Base-by-base conservation (phyloP, 805 yeast genomes). In the Sungouiozyma ichnusensis region DNA sequence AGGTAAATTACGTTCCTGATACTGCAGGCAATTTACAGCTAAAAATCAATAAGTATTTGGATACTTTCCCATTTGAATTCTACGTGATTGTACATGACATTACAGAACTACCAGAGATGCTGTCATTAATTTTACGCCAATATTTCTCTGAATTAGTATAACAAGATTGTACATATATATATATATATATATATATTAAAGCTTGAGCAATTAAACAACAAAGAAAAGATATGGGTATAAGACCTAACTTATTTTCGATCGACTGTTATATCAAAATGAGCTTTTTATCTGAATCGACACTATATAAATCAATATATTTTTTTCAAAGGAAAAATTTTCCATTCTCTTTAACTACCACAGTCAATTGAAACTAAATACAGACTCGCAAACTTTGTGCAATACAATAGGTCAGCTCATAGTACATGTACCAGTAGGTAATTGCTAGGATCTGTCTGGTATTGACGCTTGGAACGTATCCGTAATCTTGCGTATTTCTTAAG, bases 1-100 rank as follows among this genome's bases (percentile, higher is more conserved):
- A 90, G 66, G 98, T 88, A 20, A 77, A 73, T 46, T 92, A 88
- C 54, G 73, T 72, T n/a, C 70, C 80, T 3, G 90, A 81, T 57
- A 69, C 64, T 13, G 66, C 68, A 40, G 97, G 97, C 2, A 74
- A 73, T 44, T 72, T 77, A 77, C 74, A 74, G 36, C 67, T 94
- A 48, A 73, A 81, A 57, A 92, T 92, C 45, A 80, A 77, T 45
- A 84, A 80, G 52, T 92, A 92, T 56, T 72, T 92, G 61, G 96
- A 90, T 53, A 74, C 84, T 20, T 92, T 92, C 79, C 97, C 99
- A 52, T 92, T 92, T 64, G 97, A 92, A 58, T 92, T 83, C 60
- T 92, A 90, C 58, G 96, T 90, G 45, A 90, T 94, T 50, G 97
- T 92, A 19, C 79, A 84, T 52, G 79, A 90, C 56, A 83, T 94